Conservation (phyloP, 2,329 filamentous ascomycete genomes). For the Beauveria sp. region DNA sequence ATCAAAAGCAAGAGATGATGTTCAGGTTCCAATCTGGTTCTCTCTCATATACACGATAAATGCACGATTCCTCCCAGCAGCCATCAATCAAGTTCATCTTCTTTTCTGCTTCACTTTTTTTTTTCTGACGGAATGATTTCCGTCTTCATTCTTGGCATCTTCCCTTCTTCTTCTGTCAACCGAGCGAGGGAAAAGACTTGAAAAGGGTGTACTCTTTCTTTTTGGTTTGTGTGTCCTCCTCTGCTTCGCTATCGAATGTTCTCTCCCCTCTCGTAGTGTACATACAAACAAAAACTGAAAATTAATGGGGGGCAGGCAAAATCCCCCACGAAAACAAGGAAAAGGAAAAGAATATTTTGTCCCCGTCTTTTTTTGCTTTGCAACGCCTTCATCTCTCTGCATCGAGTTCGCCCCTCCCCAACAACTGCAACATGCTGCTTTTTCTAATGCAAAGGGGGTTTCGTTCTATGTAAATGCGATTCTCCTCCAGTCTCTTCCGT, state of each 20-base stretch:
- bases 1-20: background rate
- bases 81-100: background rate
- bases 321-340: background rate
- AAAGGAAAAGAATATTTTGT: background rate
- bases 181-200: no score
- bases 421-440: background rate
- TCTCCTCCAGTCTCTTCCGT: background rate
- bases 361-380: conserved; percentile 2
- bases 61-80: background rate
- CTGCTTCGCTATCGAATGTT: background rate
- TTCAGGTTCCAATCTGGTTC: background rate
- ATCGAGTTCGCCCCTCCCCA: background rate
- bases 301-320: background rate
- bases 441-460: conserved; percentile 9
- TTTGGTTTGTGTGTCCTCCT: background rate
- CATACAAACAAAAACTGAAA: conserved; percentile 11
- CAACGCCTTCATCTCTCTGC: conserved; percentile 2
- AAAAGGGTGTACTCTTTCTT: background rate
- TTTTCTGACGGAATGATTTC: no score
- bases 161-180: no score
- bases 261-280: conserved; percentile 6
- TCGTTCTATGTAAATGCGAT: conserved; percentile 5
- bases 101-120: no score
- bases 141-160: no score
- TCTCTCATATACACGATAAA: background rate